phyloP scores from a whole-genome alignment of 352 stramenopile genomes.

The Phytophthora tubulina region DNA sequence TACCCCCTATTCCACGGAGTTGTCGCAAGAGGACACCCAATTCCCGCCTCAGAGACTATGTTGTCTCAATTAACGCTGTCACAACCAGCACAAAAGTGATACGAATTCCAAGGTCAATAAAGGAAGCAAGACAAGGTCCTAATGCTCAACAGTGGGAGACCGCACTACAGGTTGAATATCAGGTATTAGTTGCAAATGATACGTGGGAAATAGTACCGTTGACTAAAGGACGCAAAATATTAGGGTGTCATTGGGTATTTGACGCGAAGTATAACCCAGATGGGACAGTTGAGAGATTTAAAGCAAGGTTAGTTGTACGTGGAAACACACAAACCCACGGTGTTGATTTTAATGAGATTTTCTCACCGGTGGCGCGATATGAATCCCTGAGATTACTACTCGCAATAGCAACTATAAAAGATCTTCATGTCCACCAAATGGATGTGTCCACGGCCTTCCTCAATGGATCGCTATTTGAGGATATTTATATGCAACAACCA shows the following conservation, averaged over 20 bases:
- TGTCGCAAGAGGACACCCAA: not conserved
- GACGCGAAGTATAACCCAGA: constrained; percentile 4
- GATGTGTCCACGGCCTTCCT: not conserved
- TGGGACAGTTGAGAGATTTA: not conserved
- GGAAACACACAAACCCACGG: constrained; percentile 11
- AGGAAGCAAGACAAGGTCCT: not conserved
- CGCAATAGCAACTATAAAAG: constrained; percentile 1
- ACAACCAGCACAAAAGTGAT: not conserved
- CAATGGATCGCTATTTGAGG: constrained; percentile 2
- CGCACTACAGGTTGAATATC: not conserved
- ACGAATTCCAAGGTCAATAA: not conserved
- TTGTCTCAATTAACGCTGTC: constrained; percentile 1
- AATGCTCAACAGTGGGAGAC: constrained; percentile 1
- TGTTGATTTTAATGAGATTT: constrained; percentile 9
- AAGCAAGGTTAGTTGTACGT: not conserved
- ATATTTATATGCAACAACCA: constrained; percentile 6
- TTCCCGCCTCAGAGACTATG: not conserved
- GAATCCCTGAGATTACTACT: too few relatives aligned
- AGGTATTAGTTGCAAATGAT: not conserved
- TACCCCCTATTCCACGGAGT: too few relatives aligned
- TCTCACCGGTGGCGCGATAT: not conserved
- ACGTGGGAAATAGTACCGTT: not conserved
- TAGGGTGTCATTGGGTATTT: constrained; percentile 7
- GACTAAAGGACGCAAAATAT: constrained; percentile 1
- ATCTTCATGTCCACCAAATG: constrained; percentile 10